Conservation (phyloP, 2,329 filamentous ascomycete genomes). For the Neopestalotiopsis rosae region DNA sequence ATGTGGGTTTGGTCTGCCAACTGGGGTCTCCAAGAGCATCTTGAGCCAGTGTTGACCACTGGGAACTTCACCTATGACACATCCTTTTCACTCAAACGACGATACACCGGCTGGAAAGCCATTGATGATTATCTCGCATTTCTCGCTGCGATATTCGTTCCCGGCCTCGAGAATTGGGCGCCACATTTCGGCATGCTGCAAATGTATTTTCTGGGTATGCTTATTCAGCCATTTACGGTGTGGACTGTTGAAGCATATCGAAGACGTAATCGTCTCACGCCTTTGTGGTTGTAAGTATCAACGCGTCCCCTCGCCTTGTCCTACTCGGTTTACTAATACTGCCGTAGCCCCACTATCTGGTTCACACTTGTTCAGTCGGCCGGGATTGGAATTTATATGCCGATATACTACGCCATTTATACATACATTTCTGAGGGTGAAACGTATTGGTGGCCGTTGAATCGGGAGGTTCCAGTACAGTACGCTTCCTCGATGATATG, state of each 20-base stretch:
- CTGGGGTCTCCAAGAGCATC: slow-evolving; percentile 1
- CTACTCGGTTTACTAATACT: neutral
- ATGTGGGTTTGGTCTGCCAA: slow-evolving; percentile 2
- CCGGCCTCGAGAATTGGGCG: neutral
- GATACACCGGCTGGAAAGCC: neutral
- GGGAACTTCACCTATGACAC: neutral
- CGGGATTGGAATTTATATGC: slow-evolving; percentile 6
- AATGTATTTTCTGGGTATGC: neutral
- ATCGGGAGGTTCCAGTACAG: neutral
- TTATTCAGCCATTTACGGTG: slow-evolving; percentile 4
- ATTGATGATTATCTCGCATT: slow-evolving; percentile 5
- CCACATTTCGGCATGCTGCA: neutral
- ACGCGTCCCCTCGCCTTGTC: neutral
- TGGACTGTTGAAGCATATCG: slow-evolving; percentile 4
- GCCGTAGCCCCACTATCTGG: neutral
- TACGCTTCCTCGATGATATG: neutral
- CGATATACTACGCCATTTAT: slow-evolving; percentile 10
- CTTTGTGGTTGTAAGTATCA: neutral
- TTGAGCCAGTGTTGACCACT: neutral
- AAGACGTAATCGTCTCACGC: neutral
- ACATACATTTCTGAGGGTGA: slow-evolving; percentile 3
- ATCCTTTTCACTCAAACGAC: neutral
- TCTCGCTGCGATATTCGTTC: neutral
- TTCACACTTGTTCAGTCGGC: slow-evolving; percentile 8
- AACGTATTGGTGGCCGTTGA: slow-evolving; percentile 7